A percentile compares a stretch with the other conserved stretches of the same genome.
Evolutionary conservation across 2,329 filamentous ascomycete genomes (phyloP).

Genomic region (Neurospora crassa): DNA sequence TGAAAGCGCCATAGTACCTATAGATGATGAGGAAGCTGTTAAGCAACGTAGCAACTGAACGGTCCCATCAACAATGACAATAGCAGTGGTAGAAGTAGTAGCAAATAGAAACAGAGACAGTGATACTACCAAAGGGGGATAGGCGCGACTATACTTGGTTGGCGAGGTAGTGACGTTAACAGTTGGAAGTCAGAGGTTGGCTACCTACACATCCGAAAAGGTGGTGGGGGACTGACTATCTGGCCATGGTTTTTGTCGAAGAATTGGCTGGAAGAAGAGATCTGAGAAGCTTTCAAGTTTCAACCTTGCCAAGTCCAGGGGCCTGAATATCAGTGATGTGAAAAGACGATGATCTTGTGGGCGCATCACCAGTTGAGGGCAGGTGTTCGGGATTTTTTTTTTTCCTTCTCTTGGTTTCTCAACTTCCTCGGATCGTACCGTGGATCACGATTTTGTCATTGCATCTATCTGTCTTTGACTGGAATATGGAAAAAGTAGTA

Average conservation of each 20-base stretch:
- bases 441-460: background rate
- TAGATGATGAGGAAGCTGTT: no score
- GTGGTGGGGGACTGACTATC: no score
- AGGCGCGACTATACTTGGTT: no score
- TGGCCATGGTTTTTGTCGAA: background rate
- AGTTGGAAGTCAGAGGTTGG: no score
- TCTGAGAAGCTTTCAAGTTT: background rate
- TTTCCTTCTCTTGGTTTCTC: background rate
- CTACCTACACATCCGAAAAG: no score
- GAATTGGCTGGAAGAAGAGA: background rate
- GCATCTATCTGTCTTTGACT: background rate
- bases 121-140: no score
- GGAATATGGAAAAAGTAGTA: background rate
- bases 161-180: no score
- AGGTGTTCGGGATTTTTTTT: background rate
- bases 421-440: background rate
- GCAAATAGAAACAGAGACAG: no score
- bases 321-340: background rate
- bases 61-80: no score
- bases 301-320: background rate
- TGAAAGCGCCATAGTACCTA: no score
- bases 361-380: background rate
- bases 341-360: background rate
- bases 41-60: no score
- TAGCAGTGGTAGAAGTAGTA: no score